Evolutionary conservation across 164 flowering plant species (phyloP).

Genomic region (Annona cherimola): DNA sequence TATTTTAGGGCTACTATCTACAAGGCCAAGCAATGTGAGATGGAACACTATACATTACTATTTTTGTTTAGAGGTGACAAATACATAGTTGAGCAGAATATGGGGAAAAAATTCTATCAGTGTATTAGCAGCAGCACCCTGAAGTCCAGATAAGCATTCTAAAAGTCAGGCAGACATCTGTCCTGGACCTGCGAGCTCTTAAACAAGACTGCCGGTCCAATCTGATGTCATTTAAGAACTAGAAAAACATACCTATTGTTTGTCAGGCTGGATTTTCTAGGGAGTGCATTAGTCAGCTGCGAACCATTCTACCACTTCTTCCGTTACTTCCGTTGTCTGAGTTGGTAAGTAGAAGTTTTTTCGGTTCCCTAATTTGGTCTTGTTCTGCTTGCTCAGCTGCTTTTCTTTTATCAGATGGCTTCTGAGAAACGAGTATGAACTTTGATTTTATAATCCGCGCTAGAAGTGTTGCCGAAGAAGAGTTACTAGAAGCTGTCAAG

Average conservation of each 20-base stretch:
- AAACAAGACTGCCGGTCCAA: not conserved
- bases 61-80: not conserved
- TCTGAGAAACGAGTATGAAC: constrained; percentile 15
- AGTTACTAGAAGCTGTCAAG: constrained; percentile 20
- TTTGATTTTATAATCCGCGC: constrained; percentile 40
- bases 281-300: not conserved
- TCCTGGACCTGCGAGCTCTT: not conserved
- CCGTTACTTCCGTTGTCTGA: not conserved
- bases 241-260: not conserved
- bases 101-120: not conserved
- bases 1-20: too few species aligned
- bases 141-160: not conserved
- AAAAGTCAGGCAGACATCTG: not conserved
- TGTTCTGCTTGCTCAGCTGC: constrained; percentile 13
- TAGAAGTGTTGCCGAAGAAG: constrained; percentile 21
- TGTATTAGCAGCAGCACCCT: not conserved
- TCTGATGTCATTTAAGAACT: not conserved
- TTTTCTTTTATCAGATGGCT: not conserved
- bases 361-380: constrained; percentile 5
- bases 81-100: not conserved
- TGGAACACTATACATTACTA: too few species aligned
- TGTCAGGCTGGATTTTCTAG: not conserved
- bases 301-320: not conserved
- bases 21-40: too few species aligned
- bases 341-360: too few species aligned